Percentiles rank a stretch among this genome's conserved stretches.
These are phyloP conservation scores for Conticribra guillardii DNA, from an alignment of 108 stramenopile genomes.

Conservation along the genomic window DNA sequence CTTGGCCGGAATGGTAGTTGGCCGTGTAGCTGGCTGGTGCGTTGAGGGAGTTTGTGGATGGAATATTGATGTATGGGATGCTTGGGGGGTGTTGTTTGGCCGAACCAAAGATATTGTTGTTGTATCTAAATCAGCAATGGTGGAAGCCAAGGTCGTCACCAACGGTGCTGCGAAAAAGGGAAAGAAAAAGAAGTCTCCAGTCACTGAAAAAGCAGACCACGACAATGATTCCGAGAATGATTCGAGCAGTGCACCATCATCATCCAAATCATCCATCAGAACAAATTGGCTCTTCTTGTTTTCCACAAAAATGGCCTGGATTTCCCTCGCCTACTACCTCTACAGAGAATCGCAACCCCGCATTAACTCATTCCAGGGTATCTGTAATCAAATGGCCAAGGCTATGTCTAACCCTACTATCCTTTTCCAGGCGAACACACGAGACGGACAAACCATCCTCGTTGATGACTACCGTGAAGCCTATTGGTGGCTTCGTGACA, in stretches of 20 bases:
- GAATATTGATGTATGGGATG: conserved; percentile 36
- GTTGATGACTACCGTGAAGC: conserved; percentile 99
- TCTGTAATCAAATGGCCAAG: conserved; percentile 60
- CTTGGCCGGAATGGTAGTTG: conserved; percentile 88
- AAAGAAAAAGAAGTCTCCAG: conserved; percentile 48
- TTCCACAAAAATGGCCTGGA: conserved; percentile 17
- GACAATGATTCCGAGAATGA: conserved; percentile 5
- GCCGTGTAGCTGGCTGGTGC: conserved; percentile 59
- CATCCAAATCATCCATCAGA: conserved; percentile 19
- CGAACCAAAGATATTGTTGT: background rate
- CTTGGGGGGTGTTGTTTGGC: background rate
- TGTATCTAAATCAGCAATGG: background rate
- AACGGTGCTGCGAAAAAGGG: conserved; percentile 29
- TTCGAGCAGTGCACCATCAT: background rate
- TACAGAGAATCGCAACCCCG: conserved; percentile 43
- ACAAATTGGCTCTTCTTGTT: conserved; percentile 20
- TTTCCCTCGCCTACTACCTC: conserved; percentile 29
- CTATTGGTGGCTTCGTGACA: conserved; percentile 96
- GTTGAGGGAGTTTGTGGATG: conserved; percentile 45
- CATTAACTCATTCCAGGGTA: conserved; percentile 51
- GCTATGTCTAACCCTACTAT: conserved; percentile 89
- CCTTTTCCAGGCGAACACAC: conserved; percentile 83
- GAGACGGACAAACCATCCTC: conserved; percentile 65
- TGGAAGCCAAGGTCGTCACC: background rate
- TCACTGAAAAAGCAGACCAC: conserved; percentile 1